Percentiles rank a stretch among this genome's conserved stretches.
Conservation (phyloP, 2,329 filamentous ascomycete species). For the Sclerotinia nivalis region DNA sequence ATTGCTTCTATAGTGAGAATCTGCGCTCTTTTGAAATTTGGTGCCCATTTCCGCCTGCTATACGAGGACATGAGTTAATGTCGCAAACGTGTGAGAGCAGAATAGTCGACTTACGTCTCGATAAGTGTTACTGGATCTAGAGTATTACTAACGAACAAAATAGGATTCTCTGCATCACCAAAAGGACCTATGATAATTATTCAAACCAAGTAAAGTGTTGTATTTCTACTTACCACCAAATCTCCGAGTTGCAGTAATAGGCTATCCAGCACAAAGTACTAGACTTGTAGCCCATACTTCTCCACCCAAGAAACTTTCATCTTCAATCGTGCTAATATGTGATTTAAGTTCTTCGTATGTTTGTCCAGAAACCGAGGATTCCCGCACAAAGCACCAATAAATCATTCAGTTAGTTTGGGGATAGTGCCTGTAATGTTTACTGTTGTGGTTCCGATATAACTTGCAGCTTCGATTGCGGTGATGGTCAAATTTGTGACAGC, state of each 20-base stretch:
- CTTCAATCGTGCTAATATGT: conserved; percentile 17
- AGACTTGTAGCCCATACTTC: conserved; percentile 45
- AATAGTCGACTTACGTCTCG: conserved; percentile 21
- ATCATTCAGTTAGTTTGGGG: conserved; percentile 9
- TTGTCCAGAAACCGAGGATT: conserved; percentile 2
- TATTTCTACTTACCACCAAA: conserved; percentile 26
- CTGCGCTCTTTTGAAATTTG: conserved; percentile 47
- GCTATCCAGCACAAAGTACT: conserved; percentile 40
- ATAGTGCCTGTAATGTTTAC: background rate
- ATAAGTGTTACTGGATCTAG: conserved; percentile 41
- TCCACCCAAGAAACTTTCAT: conserved; percentile 47
- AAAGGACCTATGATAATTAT: conserved; percentile 35
- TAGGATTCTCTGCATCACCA: conserved; percentile 40
- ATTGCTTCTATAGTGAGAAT: conserved; percentile 52
- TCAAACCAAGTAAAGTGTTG: no score
- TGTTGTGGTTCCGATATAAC: background rate
- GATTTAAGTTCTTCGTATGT: conserved; percentile 4
- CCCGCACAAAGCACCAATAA: background rate
- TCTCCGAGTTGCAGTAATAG: conserved; percentile 34
- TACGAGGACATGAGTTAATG: conserved; percentile 2
- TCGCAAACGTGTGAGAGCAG: background rate
- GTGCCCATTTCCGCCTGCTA: conserved; percentile 34
- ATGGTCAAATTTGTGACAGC: conserved; percentile 8
- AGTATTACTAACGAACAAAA: conserved; percentile 42
- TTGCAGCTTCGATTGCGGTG: background rate